Conservation (phyloP, 352 stramenopile species). For the Peronospora farinosa region DNA sequence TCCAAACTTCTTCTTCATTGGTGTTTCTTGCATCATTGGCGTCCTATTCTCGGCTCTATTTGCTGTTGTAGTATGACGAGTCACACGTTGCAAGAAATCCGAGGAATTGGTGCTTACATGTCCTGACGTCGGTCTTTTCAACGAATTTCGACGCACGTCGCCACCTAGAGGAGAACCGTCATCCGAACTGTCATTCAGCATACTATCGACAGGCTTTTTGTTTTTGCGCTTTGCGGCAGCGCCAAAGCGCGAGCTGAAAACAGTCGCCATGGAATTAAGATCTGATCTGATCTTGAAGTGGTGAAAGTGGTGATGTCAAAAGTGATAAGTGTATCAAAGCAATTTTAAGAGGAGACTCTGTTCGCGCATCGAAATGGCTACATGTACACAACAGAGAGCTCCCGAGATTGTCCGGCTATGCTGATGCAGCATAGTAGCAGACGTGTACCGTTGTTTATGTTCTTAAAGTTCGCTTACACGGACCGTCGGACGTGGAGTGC, state of each 20-base stretch:
- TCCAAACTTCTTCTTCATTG: constrained; percentile 15
- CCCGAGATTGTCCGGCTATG: too few species aligned
- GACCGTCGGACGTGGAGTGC: too few species aligned
- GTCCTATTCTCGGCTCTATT: constrained; percentile 6
- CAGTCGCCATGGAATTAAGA: constrained; percentile 4
- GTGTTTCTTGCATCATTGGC: constrained; percentile 3
- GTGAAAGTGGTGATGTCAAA: constrained; percentile 4
- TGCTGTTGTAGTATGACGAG: neutral
- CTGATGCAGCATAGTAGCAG: too few species aligned
- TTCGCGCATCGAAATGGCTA: constrained; percentile 11
- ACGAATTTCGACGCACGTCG: constrained; percentile 13
- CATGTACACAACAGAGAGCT: too few species aligned
- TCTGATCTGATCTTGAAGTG: constrained; percentile 11
- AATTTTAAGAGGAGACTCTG: constrained; percentile 1
- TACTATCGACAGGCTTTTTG: constrained; percentile 41
- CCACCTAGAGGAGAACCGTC: constrained; percentile 22
- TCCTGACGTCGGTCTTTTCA: constrained; percentile 10
- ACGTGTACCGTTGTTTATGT: too few species aligned
- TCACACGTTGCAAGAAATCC: constrained; percentile 14
- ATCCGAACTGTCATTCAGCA: constrained; percentile 61
- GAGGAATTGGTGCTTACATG: constrained; percentile 19
- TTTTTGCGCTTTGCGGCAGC: constrained; percentile 6
- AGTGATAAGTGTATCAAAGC: constrained; percentile 2
- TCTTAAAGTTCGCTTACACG: too few species aligned
- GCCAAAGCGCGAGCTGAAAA: constrained; percentile 32